These are phyloP conservation scores for Fusarium papillatum DNA, from an alignment of 2,329 filamentous ascomycete species.

Conservation along the genomic window DNA sequence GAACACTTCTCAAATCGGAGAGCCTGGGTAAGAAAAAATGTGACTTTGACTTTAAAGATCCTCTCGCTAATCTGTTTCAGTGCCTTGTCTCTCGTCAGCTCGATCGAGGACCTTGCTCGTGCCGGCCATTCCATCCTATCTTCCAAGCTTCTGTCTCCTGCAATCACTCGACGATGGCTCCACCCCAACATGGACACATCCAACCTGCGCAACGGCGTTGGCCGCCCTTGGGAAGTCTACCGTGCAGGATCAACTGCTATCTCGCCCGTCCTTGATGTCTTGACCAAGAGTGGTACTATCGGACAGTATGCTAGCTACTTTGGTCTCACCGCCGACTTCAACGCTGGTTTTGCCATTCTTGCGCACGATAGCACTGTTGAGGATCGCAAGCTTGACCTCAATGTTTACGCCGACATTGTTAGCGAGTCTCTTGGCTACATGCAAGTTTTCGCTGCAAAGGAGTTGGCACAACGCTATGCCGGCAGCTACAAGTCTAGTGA, in stretches of 20 bases:
- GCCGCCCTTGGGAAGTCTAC: conserved; percentile 50
- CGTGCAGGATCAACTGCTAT: conserved; percentile 39
- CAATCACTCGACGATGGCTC: conserved; percentile 48
- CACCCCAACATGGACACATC: conserved; percentile 46
- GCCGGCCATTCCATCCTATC: conserved; percentile 33
- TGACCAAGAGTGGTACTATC: conserved; percentile 46
- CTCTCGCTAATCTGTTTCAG: background rate
- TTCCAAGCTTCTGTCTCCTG: conserved; percentile 36
- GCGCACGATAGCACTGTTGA: conserved; percentile 46
- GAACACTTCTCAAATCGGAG: conserved; percentile 17
- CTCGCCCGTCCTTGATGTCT: conserved; percentile 41
- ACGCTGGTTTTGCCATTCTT: conserved; percentile 49
- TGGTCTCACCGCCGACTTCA: conserved; percentile 28
- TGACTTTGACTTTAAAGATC: accelerated
- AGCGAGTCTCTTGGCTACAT: conserved; percentile 38
- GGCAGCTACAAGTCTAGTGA: background rate
- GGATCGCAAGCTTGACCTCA: conserved; percentile 46
- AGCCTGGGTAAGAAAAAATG: conserved; percentile 20
- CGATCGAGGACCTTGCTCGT: conserved; percentile 34
- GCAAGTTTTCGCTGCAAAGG: conserved; percentile 19
- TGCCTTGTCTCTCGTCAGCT: conserved; percentile 35
- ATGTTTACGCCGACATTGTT: conserved; percentile 50
- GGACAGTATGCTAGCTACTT: conserved; percentile 47
- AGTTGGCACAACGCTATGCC: conserved; percentile 21
- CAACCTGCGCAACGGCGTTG: conserved; percentile 51